Conservation (phyloP, 768 basidiomycete genomes). For the Filobasidium wieringae region DNA sequence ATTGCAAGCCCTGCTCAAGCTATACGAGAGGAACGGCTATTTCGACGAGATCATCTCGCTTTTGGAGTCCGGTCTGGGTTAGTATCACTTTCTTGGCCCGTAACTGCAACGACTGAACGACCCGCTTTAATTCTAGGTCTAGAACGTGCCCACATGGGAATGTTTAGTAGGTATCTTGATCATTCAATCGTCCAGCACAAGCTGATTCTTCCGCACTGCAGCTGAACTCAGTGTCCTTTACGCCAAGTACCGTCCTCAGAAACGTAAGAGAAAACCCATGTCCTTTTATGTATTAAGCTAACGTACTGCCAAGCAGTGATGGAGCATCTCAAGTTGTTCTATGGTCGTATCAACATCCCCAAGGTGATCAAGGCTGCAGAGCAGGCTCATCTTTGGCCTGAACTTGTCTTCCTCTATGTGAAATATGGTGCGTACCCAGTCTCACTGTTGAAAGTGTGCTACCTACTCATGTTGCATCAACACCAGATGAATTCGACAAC, state of each 20-base stretch:
- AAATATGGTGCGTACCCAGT: slow-evolving; percentile 82
- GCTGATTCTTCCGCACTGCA: slow-evolving; percentile 48
- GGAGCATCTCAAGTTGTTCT: slow-evolving; percentile 95
- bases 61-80: slow-evolving; percentile 87
- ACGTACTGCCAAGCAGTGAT: slow-evolving; percentile 52
- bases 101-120: neutral
- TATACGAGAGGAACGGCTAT: slow-evolving; percentile 82
- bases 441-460: slow-evolving; percentile 43
- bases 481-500: slow-evolving; percentile 56
- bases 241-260: slow-evolving; percentile 89
- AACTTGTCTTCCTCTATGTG: slow-evolving; percentile 95
- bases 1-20: slow-evolving; percentile 51
- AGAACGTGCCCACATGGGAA: slow-evolving; percentile 76
- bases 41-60: slow-evolving; percentile 87
- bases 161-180: neutral
- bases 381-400: slow-evolving; percentile 94
- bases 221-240: slow-evolving; percentile 77
- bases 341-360: slow-evolving; percentile 84
- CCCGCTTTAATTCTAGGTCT: slow-evolving; percentile 37
- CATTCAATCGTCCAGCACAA: neutral
- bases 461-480: neutral
- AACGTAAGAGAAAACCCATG: slow-evolving; percentile 48
- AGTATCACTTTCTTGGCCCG: neutral
- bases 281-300: slow-evolving; percentile 8
- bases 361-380: slow-evolving; percentile 97